phyloP scores from a whole-genome alignment of 352 stramenopile species.

The Pythium phragmitis region DNA sequence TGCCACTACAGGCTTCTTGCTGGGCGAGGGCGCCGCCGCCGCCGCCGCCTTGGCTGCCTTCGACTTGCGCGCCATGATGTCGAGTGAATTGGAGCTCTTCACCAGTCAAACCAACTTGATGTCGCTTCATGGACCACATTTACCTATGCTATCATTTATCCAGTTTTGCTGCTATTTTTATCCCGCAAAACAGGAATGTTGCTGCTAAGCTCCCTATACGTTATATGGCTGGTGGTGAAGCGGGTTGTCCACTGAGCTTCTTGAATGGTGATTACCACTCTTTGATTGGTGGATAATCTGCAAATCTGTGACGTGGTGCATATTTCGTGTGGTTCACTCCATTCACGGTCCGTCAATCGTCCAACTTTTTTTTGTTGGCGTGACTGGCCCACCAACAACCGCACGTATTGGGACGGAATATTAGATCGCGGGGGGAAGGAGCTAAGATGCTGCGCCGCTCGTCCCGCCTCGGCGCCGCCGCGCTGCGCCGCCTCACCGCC shows the following conservation, averaged over 20 bases:
- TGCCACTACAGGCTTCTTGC: conserved; percentile 6
- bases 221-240: conserved; percentile 36
- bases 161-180: neutral
- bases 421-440: neutral
- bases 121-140: conserved; percentile 22
- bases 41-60: conserved; percentile 12
- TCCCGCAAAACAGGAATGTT: neutral
- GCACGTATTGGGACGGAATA: neutral
- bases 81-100: conserved; percentile 24
- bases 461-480: conserved; percentile 19
- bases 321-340: conserved; percentile 22
- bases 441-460: conserved; percentile 30
- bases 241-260: conserved; percentile 24
- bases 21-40: conserved; percentile 15
- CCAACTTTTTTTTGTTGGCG: conserved; percentile 22
- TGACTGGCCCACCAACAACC: conserved; percentile 1
- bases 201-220: conserved; percentile 6
- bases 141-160: neutral
- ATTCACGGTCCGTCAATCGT: neutral
- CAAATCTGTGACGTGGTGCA: conserved; percentile 17
- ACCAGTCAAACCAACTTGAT: conserved; percentile 31
- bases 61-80: conserved; percentile 25
- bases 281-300: conserved; percentile 22
- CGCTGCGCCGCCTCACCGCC: conserved; percentile 20
- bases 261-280: neutral